phyloP scores from a whole-genome alignment of 2,329 filamentous ascomycete genomes.

The Phialophora chinensis region DNA sequence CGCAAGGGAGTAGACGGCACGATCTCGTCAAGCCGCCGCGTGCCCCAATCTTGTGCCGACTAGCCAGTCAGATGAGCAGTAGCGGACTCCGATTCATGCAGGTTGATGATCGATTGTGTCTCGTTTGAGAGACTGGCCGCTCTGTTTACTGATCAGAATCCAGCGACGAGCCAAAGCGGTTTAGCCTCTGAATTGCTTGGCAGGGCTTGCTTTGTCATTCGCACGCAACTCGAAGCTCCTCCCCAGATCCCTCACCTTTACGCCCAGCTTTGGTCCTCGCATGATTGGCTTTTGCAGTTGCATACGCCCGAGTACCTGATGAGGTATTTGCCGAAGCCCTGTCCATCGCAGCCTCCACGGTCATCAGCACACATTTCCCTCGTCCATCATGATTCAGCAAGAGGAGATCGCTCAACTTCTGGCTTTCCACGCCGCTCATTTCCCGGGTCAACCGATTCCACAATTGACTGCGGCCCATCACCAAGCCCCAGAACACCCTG shows the following conservation, averaged over 20 bases:
- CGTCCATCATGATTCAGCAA: slow-evolving; percentile 21
- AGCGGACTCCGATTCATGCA: background rate
- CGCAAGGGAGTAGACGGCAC: background rate
- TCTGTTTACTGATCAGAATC: slow-evolving; percentile 17
- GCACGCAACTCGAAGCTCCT: background rate
- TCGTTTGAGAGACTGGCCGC: background rate
- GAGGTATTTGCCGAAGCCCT: background rate
- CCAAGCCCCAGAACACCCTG: background rate
- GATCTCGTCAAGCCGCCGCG: background rate
- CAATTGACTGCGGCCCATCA: slow-evolving; percentile 9
- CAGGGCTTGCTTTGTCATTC: background rate
- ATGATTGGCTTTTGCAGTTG: background rate
- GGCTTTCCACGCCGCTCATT: slow-evolving; percentile 36
- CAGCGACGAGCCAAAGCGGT: background rate
- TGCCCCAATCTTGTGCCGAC: background rate
- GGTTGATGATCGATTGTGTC: slow-evolving; percentile 8
- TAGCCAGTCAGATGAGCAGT: background rate
- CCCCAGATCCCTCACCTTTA: background rate
- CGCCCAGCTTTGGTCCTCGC: background rate
- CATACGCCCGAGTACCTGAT: background rate
- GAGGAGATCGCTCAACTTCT: slow-evolving; percentile 29
- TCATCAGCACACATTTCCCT: background rate
- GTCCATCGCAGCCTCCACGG: background rate
- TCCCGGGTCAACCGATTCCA: slow-evolving; percentile 33
- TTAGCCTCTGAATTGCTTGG: background rate